Evolutionary conservation across 2,329 filamentous ascomycete genomes (phyloP), one percentile per base, ranked within the genome.

Genomic region (Trichoderma atroviride): DNA sequence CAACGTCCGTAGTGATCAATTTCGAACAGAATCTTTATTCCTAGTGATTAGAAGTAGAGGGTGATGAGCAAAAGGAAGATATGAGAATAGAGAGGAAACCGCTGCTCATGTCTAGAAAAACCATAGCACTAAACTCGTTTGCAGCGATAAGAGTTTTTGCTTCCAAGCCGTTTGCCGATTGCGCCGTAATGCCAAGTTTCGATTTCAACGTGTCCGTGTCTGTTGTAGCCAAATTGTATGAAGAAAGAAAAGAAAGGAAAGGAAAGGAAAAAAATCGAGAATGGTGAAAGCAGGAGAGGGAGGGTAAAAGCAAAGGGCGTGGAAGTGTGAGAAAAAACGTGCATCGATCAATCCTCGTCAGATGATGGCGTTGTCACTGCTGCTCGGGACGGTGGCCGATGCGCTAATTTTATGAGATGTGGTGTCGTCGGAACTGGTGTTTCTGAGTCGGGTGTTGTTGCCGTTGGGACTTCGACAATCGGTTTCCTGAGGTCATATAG

Each of bases 401-500:
- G 35, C 19, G 65, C 65, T 24, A 68, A 57, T 37, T 68, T 61
- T 29, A 67, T 52, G 22, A 67, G 40, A 58, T 67, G 53, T 2
- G 64, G 64, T 2, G 64, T 67, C 11, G 64, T 67, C 14, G 64
- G 64, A 22, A 67, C 64, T 14, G 64, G 64, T 37, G 64, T 59
- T n/a, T 67, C 64, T 19, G 64, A 27, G 3, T 67, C 64, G 29
- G 64, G 64, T 4, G 64, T 67, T 3, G 40, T 67, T 22, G 64
- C 64, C 13, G 27, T 27, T 9, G 64, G 64, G 6, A 68, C n/a
- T 31, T 60, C 65, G 19, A 68, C 43, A 27, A 67, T 33, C n/a
- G 64, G 61, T 14, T 60, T 70, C 56, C 69, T 53, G 14, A 59
- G 22, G n/a, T 67, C 40, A 33, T 68, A 53, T 19, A 72, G 58